phyloP scores from a whole-genome alignment of 331 rosid genomes.

The Prunus yedoensis region DNA sequence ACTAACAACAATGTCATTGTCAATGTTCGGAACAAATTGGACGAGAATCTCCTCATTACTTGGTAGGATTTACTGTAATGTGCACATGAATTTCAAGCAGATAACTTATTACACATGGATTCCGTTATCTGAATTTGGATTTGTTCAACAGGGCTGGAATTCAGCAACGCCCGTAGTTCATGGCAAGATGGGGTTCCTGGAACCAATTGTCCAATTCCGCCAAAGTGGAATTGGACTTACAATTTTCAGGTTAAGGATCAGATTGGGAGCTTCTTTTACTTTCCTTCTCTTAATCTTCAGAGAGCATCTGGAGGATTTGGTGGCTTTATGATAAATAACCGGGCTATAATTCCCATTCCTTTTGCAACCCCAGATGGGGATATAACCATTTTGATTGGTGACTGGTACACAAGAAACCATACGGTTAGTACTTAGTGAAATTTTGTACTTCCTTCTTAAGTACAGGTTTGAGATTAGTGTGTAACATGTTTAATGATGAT shows the following conservation, averaged over 20 bases:
- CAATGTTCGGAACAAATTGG: slow-evolving; percentile 87
- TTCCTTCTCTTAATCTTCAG: slow-evolving; percentile 84
- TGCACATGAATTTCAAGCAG: slow-evolving; percentile 16
- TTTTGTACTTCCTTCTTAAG: slow-evolving; percentile 6
- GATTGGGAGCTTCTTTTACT: slow-evolving; percentile 93
- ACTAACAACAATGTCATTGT: slow-evolving; percentile 85
- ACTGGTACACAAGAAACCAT: slow-evolving; percentile 87
- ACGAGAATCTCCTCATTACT: slow-evolving; percentile 78
- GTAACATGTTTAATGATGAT: slow-evolving; percentile 18
- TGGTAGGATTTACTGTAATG: slow-evolving; percentile 51
- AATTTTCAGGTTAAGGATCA: slow-evolving; percentile 96
- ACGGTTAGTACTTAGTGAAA: slow-evolving; percentile 60
- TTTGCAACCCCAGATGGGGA: slow-evolving; percentile 81
- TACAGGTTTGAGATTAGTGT: slow-evolving; percentile 1
- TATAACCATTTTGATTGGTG: slow-evolving; percentile 69
- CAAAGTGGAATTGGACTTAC: slow-evolving; percentile 99
- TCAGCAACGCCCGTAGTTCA: slow-evolving; percentile 81
- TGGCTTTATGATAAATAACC: slow-evolving; percentile 65
- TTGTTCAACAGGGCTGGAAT: slow-evolving; percentile 73
- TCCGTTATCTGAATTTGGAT: slow-evolving; percentile 20
- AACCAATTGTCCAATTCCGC: slow-evolving; percentile 92
- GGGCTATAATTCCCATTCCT: slow-evolving; percentile 69
- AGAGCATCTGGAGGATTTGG: slow-evolving; percentile 98
- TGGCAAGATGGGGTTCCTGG: slow-evolving; percentile 98
- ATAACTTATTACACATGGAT: slow-evolving; percentile 9